phyloP scores from a whole-genome alignment of 164 flowering plant genomes.

The Platanus orientalis region DNA sequence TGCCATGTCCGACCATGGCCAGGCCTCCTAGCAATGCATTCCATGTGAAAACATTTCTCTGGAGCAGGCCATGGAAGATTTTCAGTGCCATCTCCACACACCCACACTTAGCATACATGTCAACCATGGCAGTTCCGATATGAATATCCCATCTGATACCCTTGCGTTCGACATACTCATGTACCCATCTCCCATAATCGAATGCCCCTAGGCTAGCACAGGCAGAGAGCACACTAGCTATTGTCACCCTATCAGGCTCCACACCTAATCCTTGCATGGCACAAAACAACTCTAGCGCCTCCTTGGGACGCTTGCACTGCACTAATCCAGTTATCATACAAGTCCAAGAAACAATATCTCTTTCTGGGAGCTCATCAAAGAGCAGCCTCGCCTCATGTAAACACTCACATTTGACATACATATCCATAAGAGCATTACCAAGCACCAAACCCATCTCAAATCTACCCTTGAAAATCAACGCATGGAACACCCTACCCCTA shows the following conservation, averaged over 20 bases:
- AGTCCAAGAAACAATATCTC: slow-evolving; percentile 54
- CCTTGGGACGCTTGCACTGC: slow-evolving; percentile 32
- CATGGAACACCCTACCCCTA: slow-evolving; percentile 41
- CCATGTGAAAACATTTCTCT: slow-evolving; percentile 36
- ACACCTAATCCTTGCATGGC: slow-evolving; percentile 32
- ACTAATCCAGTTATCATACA: slow-evolving; percentile 46
- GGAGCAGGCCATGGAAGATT: slow-evolving; percentile 24
- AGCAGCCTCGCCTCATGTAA: slow-evolving; percentile 31
- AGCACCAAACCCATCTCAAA: slow-evolving; percentile 15
- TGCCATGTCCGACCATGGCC: slow-evolving; percentile 52
- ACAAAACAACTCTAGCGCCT: slow-evolving; percentile 34
- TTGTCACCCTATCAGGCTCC: slow-evolving; percentile 38
- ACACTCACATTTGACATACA: slow-evolving; percentile 44
- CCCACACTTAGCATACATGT: slow-evolving; percentile 66
- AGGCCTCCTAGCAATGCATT: slow-evolving; percentile 49
- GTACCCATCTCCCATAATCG: slow-evolving; percentile 50
- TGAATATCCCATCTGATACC: slow-evolving; percentile 40
- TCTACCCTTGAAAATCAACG: slow-evolving; percentile 27
- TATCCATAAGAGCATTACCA: slow-evolving; percentile 48
- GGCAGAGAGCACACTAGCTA: slow-evolving; percentile 53
- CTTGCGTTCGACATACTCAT: slow-evolving; percentile 32
- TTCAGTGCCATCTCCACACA: slow-evolving; percentile 38
- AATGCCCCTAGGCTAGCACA: slow-evolving; percentile 53
- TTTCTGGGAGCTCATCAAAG: slow-evolving; percentile 36
- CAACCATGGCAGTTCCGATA: slow-evolving; percentile 49